These are phyloP conservation scores for Amanita muscaria DNA, from an alignment of 768 basidiomycete genomes.

Conservation along the genomic window DNA sequence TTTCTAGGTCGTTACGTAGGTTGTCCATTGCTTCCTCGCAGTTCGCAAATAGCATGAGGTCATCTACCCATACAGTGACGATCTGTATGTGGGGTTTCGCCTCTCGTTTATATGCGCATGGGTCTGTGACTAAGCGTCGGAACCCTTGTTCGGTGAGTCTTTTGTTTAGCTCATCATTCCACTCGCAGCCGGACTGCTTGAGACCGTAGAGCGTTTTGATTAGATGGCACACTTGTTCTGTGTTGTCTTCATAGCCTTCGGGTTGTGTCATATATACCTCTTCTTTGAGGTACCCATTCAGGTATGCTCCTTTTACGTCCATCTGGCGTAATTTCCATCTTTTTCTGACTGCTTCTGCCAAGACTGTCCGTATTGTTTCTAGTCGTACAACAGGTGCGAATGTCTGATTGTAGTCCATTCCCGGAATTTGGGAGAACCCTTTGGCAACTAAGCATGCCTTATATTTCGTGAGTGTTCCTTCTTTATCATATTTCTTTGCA, in stretches of 20 bases:
- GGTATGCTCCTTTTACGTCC: slow-evolving; percentile 31
- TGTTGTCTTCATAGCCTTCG: slow-evolving; percentile 20
- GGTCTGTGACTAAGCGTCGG: slow-evolving; percentile 7
- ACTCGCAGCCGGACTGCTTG: slow-evolving; percentile 20
- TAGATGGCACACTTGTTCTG: slow-evolving; percentile 17
- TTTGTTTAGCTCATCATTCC: slow-evolving; percentile 18
- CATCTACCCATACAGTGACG: neutral
- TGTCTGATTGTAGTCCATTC: slow-evolving; percentile 26
- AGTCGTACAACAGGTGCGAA: slow-evolving; percentile 23
- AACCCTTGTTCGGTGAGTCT: slow-evolving; percentile 13
- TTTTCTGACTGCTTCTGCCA: slow-evolving; percentile 27
- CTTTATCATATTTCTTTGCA: slow-evolving; percentile 23
- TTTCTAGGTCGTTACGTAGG: slow-evolving; percentile 6
- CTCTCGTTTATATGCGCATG: slow-evolving; percentile 8
- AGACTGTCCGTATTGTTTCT: too few species aligned
- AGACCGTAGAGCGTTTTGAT: slow-evolving; percentile 29
- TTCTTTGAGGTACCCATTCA: slow-evolving; percentile 22
- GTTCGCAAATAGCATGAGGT: neutral
- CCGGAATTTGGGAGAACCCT: slow-evolving; percentile 29
- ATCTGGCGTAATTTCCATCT: slow-evolving; percentile 29
- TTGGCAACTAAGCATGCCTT: slow-evolving; percentile 26
- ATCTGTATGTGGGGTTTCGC: neutral
- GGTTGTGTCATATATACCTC: slow-evolving; percentile 33
- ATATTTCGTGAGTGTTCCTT: slow-evolving; percentile 22
- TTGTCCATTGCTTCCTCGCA: neutral